A percentile compares a stretch with the other conserved stretches of the same genome.
Evolutionary conservation across 2,329 filamentous ascomycete species (phyloP).

Genomic region (Phialemoniopsis sp.): DNA sequence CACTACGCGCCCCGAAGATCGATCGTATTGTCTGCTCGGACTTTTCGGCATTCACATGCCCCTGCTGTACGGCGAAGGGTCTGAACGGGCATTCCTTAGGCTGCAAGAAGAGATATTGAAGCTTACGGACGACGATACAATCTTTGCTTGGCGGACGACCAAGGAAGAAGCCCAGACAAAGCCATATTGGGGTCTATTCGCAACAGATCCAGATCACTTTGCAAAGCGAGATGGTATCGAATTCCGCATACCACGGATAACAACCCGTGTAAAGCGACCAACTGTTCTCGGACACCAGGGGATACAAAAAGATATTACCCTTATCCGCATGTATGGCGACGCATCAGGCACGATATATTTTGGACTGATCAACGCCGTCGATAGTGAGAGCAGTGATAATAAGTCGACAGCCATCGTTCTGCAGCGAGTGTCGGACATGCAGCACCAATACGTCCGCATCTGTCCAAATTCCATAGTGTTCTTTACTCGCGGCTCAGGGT

Average conservation of each 20-base stretch:
- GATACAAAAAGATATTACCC: not conserved
- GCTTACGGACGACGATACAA: conserved; percentile 1
- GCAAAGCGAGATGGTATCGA: not conserved
- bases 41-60: conserved; percentile 12
- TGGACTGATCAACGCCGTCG: not conserved
- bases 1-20: conserved; percentile 10
- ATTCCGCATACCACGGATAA: not conserved
- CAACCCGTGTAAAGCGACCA: too few relatives aligned
- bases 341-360: not conserved
- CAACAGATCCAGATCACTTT: not conserved
- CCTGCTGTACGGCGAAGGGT: conserved; percentile 11
- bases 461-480: too few relatives aligned
- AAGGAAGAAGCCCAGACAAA: too few relatives aligned
- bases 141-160: conserved; percentile 6
- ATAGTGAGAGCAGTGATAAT: too few relatives aligned
- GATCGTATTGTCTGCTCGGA: conserved; percentile 12
- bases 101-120: conserved; percentile 7
- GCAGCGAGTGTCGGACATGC: not conserved
- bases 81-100: conserved; percentile 1
- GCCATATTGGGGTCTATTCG: not conserved
- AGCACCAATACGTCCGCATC: not conserved
- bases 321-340: not conserved
- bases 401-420: not conserved
- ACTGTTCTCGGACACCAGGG: not conserved
- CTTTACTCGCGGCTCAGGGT: too few relatives aligned